Base-by-base conservation (phyloP, 805 yeast species). In the Zygotorulaspora sp. region DNA sequence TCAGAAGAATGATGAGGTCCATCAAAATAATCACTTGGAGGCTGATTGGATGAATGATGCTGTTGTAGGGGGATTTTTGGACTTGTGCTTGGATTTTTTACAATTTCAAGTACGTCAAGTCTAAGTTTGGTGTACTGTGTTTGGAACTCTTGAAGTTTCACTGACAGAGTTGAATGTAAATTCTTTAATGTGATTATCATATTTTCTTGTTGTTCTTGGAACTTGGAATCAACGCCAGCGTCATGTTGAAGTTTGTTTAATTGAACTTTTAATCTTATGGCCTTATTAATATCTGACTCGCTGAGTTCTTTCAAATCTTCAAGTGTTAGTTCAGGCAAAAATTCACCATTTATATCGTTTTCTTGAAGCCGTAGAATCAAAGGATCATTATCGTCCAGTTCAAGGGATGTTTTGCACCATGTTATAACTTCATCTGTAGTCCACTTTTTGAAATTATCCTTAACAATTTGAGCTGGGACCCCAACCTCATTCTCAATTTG, bases 261-360 rank as follows among this genome's bases (percentile, higher is more conserved):
- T 19, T 76, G 72, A 35, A 72, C 68, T 55, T 85, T 77, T 28
- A 88, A 63, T 26, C 60, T 57, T 3, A 89, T 66, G 18, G 96
- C 68, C 13, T 74, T 71, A 20, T 72, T 71, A 21, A 83, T 55
- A 22, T 68, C 64, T 5, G 44, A 39, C 1, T 83, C 70, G 2
- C 89, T 94, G 53, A 90, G 63, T 36, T 88, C 96, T 43, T 70
- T 67, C 30, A 89, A 72, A 54, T 87, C 92, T 6, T 73, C 76
- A 9, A 83, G 75, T 21, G 77, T 76, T 34, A 89, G 65, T 44
- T 76, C 79, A 2, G 85, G 78, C 35, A 90, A 63, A 3, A 83
- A 70, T 20, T 82, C 75, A 1, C 96, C 96, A 32, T 41, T 50
- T 18, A 58, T 58, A 22, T 39, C 51, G 43, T 56, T 53, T 22